phyloP scores from a whole-genome alignment of 2,329 filamentous ascomycete genomes.

The Fusarium longipes region DNA sequence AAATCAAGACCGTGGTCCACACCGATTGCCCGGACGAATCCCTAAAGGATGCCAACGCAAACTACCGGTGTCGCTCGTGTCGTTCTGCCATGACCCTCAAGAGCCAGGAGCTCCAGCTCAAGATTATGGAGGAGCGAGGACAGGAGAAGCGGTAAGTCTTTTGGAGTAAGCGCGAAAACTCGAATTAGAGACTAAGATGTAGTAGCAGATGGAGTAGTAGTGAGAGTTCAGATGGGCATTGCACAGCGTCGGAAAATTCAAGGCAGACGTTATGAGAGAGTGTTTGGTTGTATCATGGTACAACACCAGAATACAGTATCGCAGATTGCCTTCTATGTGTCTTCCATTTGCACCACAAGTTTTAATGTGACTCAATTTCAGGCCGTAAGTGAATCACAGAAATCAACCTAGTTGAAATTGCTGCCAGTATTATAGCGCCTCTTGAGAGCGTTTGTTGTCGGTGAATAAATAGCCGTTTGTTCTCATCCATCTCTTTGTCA shows the following conservation, averaged over 20 bases:
- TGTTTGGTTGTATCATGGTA: not conserved
- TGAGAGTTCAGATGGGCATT: not conserved
- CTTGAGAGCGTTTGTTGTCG: not conserved
- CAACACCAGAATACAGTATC: conserved; percentile 16
- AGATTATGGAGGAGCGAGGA: not conserved
- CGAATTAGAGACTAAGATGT: not conserved
- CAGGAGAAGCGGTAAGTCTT: not conserved
- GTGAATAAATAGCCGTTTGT: not conserved
- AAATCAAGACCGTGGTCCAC: not conserved
- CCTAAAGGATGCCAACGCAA: conserved; percentile 4
- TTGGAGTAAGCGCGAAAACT: not conserved
- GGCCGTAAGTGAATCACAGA: not conserved
- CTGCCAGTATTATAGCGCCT: not conserved
- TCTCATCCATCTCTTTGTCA: not conserved
- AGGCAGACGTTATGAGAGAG: not conserved
- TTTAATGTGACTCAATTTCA: conserved; percentile 2
- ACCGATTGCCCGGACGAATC: not conserved
- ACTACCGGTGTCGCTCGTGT: conserved; percentile 16
- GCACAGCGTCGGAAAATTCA: not conserved
- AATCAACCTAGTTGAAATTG: not conserved
- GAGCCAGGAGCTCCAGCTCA: conserved; percentile 1
- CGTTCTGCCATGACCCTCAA: not conserved
- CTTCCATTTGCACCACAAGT: not conserved
- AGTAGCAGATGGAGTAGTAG: not conserved
- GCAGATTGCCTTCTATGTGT: conserved; percentile 13